Percentiles rank a stretch among this genome's conserved stretches.
Evolutionary conservation across 2,329 filamentous ascomycete species (phyloP).

Genomic region (Colletotrichum melonis): DNA sequence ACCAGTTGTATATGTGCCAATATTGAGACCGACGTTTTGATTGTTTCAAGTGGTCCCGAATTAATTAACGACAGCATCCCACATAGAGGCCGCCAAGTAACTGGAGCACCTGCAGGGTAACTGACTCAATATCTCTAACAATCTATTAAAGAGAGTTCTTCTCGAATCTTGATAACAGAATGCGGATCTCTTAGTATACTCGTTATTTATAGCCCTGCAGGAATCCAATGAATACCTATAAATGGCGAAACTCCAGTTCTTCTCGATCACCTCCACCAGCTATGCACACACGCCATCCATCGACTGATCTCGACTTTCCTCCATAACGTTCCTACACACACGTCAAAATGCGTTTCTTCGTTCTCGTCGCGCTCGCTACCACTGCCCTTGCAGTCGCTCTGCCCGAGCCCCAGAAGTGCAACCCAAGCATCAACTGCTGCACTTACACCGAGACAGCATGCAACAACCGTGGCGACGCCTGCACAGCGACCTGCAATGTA

Average conservation of each 20-base stretch:
- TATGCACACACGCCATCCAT: background rate
- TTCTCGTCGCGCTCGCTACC: background rate
- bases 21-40: background rate
- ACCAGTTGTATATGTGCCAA: background rate
- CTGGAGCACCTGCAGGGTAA: background rate
- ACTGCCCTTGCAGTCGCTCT: constrained; percentile 1
- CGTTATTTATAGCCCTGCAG: background rate
- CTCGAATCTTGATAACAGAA: background rate
- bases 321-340: no score
- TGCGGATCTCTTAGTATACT: background rate
- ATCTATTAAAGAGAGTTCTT: background rate
- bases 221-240: background rate
- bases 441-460: background rate
- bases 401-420: constrained; percentile 4
- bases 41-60: background rate
- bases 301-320: background rate
- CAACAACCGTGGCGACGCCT: background rate
- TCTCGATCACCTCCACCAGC: no score
- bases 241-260: background rate
- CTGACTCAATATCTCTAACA: background rate
- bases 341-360: background rate
- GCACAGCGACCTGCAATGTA: background rate
- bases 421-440: constrained; percentile 5
- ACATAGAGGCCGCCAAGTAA: background rate
- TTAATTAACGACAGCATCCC: background rate